These are phyloP conservation scores for Theobroma grandiflorum DNA, from an alignment of 441 rosid species.

Conservation along the genomic window DNA sequence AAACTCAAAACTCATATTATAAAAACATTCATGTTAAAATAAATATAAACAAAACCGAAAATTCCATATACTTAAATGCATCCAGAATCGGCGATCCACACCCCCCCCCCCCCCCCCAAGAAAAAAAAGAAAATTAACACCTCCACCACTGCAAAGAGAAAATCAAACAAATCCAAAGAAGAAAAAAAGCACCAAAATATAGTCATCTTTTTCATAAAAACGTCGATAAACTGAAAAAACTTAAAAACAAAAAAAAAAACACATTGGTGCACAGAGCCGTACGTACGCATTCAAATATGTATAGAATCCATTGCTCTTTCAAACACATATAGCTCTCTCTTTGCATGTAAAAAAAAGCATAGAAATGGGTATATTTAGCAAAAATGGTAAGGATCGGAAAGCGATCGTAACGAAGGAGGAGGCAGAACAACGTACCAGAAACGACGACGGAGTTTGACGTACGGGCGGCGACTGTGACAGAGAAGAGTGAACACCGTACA, in stretches of 20 bases:
- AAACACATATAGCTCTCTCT: not conserved
- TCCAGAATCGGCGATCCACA: not conserved
- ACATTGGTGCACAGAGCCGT: not conserved
- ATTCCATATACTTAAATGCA: not conserved
- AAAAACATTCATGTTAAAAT: not conserved
- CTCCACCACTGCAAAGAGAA: not conserved
- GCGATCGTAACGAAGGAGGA: not conserved
- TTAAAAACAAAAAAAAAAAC: not conserved
- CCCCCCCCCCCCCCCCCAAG: too few relatives aligned
- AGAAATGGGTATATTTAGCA: not conserved
- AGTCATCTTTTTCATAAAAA: not conserved
- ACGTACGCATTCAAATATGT: not conserved
- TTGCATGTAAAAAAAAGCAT: not conserved
- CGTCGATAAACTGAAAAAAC: not conserved
- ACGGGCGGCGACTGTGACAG: not conserved
- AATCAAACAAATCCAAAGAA: not conserved
- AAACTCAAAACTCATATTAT: not conserved
- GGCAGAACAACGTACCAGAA: not conserved
- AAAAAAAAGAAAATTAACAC: not conserved
- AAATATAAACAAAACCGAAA: not conserved
- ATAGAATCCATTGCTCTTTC: not conserved
- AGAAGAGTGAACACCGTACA: not conserved
- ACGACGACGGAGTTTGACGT: not conserved
- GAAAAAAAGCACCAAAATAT: not conserved
- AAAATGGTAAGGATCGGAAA: not conserved